Evolutionary conservation across 1,284 basidiomycete species (phyloP).

Genomic region (Marasmius oreades): DNA sequence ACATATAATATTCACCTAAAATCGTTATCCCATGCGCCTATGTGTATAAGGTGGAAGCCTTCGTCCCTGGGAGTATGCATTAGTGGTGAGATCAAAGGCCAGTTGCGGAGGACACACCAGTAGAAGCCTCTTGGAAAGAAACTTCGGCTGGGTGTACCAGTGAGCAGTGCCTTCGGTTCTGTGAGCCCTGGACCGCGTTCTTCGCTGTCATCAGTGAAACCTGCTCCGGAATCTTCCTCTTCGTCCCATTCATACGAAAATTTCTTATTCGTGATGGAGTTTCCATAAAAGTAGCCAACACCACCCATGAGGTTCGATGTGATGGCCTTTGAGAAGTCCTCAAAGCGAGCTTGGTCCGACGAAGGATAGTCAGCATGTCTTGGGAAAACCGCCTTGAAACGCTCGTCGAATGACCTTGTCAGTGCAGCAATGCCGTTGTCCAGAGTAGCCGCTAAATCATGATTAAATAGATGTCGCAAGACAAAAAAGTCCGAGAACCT

Average conservation of each 20-base stretch:
- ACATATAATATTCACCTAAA: slow-evolving; percentile 52
- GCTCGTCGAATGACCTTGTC: slow-evolving; percentile 56
- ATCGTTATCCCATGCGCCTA: slow-evolving; percentile 91
- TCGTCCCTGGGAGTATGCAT: slow-evolving; percentile 67
- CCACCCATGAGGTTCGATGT: slow-evolving; percentile 90
- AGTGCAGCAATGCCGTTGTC: slow-evolving; percentile 70
- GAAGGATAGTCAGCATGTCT: slow-evolving; percentile 52
- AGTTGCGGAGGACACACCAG: slow-evolving; percentile 52
- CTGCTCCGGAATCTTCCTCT: slow-evolving; percentile 53
- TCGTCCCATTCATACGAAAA: slow-evolving; percentile 90
- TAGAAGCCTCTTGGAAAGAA: slow-evolving; percentile 98
- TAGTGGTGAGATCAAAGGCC: background rate
- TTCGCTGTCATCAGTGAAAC: slow-evolving; percentile 38
- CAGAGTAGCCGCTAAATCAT: slow-evolving; percentile 47
- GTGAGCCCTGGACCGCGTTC: slow-evolving; percentile 61
- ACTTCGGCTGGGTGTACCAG: slow-evolving; percentile 90
- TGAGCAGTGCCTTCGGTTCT: slow-evolving; percentile 75
- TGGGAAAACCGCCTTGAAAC: slow-evolving; percentile 71
- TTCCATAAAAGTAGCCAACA: slow-evolving; percentile 93
- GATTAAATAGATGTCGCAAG: slow-evolving; percentile 8
- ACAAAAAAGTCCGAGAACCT: slow-evolving; percentile 21
- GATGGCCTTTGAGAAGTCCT: slow-evolving; percentile 80
- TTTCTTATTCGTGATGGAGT: slow-evolving; percentile 79
- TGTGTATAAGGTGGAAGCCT: slow-evolving; percentile 90
- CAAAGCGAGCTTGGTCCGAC: slow-evolving; percentile 45